Evolutionary conservation across 2,329 filamentous ascomycete species (phyloP), one percentile per base, ranked within the genome.

Genomic region (Exophiala sideris): DNA sequence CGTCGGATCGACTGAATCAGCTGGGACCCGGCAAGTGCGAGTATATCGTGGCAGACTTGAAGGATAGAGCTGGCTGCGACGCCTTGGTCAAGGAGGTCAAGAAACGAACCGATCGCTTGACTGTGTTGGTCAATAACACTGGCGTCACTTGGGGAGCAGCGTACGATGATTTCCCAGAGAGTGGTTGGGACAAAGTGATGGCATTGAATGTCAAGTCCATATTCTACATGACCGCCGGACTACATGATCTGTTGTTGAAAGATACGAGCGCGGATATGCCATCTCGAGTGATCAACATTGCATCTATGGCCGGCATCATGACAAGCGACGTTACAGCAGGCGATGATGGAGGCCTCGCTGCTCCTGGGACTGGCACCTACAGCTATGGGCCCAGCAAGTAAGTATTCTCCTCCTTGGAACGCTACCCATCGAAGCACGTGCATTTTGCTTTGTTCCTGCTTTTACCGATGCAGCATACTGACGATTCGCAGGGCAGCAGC

Each of bases 161-260:
- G 24, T 82, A 82, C 64, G 77, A 81, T 56, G 73, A 82, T 65
- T 83, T 81, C 61, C 79, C 79, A 0, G 79, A 81, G 57, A 71
- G 74, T 44, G 80, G 77, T 38, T 83, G 79, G 78, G 79, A 81
- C 59, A 79, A 81, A 59, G 70, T 83, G 18, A 77, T 81, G 60
- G 76, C 75, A 8, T 67, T 80, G 60, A 80, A 80, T 61, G 76
- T 80, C 12, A 79, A 80, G 65, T 76, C 74, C 12, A 74, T 80
- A 35, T 80, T 79, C 61, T 76, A 78, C 59, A 61, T 53, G 45
- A 64, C 62, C n/a, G 60, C 75, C 66, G 74, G 75, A 9, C 65
- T 79, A 52, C 78, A 79, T 54, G 69, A 71, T 5, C 65, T 79
- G 33, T 64, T 80, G 42, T 68, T 72, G 24, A 78, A 78, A 57